Evolutionary conservation across 345 rosid genomes (phyloP).

Genomic region (Durio zibethinus): DNA sequence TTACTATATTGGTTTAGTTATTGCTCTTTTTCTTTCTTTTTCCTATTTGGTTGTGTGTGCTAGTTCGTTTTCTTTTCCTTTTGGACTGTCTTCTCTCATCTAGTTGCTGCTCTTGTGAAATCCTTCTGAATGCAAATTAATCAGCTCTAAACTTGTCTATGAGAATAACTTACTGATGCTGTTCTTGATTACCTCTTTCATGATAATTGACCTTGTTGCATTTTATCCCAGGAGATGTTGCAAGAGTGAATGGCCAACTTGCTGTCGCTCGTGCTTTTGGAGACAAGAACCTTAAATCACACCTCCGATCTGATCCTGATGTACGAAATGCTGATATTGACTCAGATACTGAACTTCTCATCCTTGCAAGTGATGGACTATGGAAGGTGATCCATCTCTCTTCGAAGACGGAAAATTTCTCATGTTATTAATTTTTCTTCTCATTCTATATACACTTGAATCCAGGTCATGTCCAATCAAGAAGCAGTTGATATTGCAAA

Average conservation of each 20-base stretch:
- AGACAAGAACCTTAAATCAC: slow-evolving; percentile 63
- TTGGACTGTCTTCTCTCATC: neutral
- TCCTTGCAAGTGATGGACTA: slow-evolving; percentile 72
- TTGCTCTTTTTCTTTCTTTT: neutral
- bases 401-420: neutral
- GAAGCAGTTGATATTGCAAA: slow-evolving; percentile 54
- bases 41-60: neutral
- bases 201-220: neutral
- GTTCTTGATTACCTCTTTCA: neutral
- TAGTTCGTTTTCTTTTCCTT: neutral
- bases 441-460: neutral
- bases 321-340: slow-evolving; percentile 31
- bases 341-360: slow-evolving; percentile 45
- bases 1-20: neutral
- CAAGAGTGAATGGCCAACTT: slow-evolving; percentile 67
- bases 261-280: slow-evolving; percentile 78
- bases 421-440: neutral
- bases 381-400: slow-evolving; percentile 50
- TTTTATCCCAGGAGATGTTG: slow-evolving; percentile 56
- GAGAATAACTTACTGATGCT: neutral
- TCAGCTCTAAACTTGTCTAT: neutral
- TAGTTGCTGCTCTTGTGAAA: neutral
- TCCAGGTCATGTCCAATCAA: slow-evolving; percentile 58
- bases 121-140: neutral
- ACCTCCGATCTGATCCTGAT: slow-evolving; percentile 75